phyloP scores from a whole-genome alignment of 176 grass and related monocot genomes.

The Alloteropsis semialata region DNA sequence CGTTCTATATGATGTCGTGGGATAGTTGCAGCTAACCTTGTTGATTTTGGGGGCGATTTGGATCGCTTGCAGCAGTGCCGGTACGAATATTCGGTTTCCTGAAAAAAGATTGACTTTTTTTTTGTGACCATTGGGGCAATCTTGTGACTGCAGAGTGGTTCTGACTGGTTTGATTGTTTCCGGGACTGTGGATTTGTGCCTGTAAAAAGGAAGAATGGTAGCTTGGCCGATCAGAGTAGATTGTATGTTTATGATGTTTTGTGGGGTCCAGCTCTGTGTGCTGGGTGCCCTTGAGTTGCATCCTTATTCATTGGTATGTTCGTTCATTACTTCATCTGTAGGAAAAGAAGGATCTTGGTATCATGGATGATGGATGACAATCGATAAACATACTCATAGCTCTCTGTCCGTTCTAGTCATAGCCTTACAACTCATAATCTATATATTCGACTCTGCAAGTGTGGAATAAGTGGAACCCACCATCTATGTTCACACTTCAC shows the following conservation, averaged over 20 bases:
- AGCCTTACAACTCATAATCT: background rate
- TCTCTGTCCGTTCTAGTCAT: background rate
- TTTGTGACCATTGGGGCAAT: background rate
- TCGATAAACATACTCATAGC: background rate
- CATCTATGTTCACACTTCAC: background rate
- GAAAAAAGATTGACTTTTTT: background rate
- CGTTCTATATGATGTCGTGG: background rate
- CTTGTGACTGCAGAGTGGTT: background rate
- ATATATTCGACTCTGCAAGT: background rate
- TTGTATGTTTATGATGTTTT: background rate
- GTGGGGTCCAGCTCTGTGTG: constrained; percentile 14
- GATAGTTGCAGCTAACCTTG: background rate
- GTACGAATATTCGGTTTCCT: background rate
- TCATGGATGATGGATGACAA: background rate
- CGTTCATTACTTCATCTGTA: too few species aligned
- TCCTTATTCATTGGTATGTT: background rate
- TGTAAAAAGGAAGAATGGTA: background rate
- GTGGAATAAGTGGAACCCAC: background rate
- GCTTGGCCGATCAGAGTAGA: background rate
- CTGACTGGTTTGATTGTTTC: background rate
- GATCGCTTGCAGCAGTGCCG: background rate
- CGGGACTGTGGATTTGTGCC: background rate
- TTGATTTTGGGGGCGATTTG: background rate
- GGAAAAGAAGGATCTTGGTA: constrained; percentile 11
- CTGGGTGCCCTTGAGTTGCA: background rate